These are phyloP conservation scores for Melaleuca alternifolia DNA, from an alignment of 345 rosid genomes.

Conservation along the genomic window DNA sequence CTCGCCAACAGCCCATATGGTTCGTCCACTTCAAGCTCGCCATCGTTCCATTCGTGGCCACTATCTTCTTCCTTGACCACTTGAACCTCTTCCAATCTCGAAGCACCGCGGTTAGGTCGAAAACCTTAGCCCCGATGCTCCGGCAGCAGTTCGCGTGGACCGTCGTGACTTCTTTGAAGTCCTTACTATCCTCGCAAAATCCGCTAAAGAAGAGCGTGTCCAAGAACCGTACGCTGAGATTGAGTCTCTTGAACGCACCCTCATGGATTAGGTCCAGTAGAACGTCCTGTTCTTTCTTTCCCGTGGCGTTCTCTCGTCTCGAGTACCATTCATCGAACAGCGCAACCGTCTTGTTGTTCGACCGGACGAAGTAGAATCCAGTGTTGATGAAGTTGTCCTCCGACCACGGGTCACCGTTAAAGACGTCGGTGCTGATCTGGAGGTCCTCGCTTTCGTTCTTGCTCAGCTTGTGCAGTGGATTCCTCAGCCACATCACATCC, in stretches of 20 bases:
- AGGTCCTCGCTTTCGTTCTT: constrained; percentile 32
- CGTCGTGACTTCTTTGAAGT: constrained; percentile 12
- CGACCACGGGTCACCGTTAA: constrained; percentile 19
- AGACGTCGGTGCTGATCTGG: constrained; percentile 53
- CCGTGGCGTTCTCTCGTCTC: constrained; percentile 8
- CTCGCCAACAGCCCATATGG: background rate
- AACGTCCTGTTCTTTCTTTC: constrained; percentile 27
- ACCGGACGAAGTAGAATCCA: constrained; percentile 27
- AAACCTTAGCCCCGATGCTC: constrained; percentile 24
- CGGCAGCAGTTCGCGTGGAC: constrained; percentile 42
- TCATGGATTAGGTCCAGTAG: constrained; percentile 6
- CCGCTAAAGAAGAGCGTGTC: constrained; percentile 31
- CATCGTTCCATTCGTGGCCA: background rate
- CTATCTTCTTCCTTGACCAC: background rate
- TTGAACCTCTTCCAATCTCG: constrained; percentile 23
- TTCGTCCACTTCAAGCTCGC: background rate
- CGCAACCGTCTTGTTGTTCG: constrained; percentile 22
- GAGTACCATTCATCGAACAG: constrained; percentile 28
- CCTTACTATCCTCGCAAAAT: constrained; percentile 22
- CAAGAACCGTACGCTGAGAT: constrained; percentile 15
- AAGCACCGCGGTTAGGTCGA: constrained; percentile 14
- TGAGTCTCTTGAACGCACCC: constrained; percentile 9
- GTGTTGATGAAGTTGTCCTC: constrained; percentile 22
- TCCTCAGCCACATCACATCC: constrained; percentile 71
- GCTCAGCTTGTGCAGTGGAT: constrained; percentile 35